Conservation (phyloP, 1,284 basidiomycete genomes). For the Pseudomicrostroma phylloplanum region DNA sequence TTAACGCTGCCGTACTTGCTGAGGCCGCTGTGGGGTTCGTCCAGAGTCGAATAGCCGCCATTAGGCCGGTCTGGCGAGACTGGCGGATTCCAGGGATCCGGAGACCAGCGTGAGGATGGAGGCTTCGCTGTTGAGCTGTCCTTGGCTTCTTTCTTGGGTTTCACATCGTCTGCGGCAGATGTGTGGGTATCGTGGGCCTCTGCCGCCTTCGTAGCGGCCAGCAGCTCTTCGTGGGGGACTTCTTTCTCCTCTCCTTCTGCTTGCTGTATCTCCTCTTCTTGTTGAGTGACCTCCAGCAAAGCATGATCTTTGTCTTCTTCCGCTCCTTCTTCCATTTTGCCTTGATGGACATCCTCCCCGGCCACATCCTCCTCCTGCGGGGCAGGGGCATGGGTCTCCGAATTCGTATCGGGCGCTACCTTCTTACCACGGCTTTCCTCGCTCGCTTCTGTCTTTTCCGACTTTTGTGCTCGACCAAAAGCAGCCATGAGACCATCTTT, state of each 20-base stretch:
- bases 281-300: conserved; percentile 5
- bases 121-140: neutral
- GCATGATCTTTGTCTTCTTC: conserved; percentile 53
- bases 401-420: conserved; percentile 58
- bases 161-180: neutral
- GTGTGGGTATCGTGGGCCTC: conserved; percentile 1
- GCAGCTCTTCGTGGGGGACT: conserved; percentile 16
- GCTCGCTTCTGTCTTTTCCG: neutral
- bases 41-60: conserved; percentile 22
- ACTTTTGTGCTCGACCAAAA: conserved; percentile 61
- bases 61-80: conserved; percentile 23
- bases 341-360: conserved; percentile 52
- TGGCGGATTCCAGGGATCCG: conserved; percentile 35
- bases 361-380: conserved; percentile 38
- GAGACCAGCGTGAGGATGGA: conserved; percentile 24
- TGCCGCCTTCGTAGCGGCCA: conserved; percentile 11
- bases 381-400: conserved; percentile 60
- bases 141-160: too few relatives aligned
- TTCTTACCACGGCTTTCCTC: conserved; percentile 27
- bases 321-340: conserved; percentile 58
- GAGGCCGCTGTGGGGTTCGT: neutral
- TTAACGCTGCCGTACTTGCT: conserved; percentile 2
- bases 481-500: conserved; percentile 84
- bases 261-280: conserved; percentile 8
- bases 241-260: conserved; percentile 15